Evolutionary conservation across 805 yeast genomes (phyloP).

Genomic region (Zygotorulaspora chibaensis): DNA sequence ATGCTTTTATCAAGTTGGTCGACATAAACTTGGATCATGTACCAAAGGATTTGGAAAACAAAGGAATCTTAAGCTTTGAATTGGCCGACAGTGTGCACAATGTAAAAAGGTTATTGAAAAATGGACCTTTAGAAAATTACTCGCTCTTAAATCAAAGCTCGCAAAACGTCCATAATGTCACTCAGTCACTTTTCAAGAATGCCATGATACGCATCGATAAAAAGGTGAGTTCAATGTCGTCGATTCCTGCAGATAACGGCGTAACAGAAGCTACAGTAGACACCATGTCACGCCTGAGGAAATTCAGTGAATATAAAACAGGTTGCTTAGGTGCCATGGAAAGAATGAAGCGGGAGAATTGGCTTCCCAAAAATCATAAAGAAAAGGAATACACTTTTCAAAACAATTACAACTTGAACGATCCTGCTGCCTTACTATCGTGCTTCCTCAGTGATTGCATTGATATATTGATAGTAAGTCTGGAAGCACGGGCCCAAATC

Average conservation of each 20-base stretch:
- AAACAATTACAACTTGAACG: slow-evolving; percentile 8
- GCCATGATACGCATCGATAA: slow-evolving; percentile 53
- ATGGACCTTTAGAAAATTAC: slow-evolving; percentile 23
- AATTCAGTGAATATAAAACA: slow-evolving; percentile 55
- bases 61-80: slow-evolving; percentile 55
- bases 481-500: slow-evolving; percentile 56
- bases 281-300: slow-evolving; percentile 60
- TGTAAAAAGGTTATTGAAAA: slow-evolving; percentile 34
- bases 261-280: slow-evolving; percentile 72
- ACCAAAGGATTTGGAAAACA: slow-evolving; percentile 41
- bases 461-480: slow-evolving; percentile 61
- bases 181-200: slow-evolving; percentile 49
- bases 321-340: slow-evolving; percentile 48
- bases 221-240: slow-evolving; percentile 43
- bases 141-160: slow-evolving; percentile 28
- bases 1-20: slow-evolving; percentile 39
- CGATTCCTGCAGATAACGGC: slow-evolving; percentile 62
- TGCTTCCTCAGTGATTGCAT: slow-evolving; percentile 72
- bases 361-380: slow-evolving; percentile 57
- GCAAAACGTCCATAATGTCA: slow-evolving; percentile 23
- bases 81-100: slow-evolving; percentile 46
- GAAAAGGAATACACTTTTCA: slow-evolving; percentile 28
- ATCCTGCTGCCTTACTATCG: slow-evolving; percentile 50
- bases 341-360: slow-evolving; percentile 51
- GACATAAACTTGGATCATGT: slow-evolving; percentile 39